Evolutionary conservation across 345 rosid species (phyloP).

Genomic region (Luvunga scandens): DNA sequence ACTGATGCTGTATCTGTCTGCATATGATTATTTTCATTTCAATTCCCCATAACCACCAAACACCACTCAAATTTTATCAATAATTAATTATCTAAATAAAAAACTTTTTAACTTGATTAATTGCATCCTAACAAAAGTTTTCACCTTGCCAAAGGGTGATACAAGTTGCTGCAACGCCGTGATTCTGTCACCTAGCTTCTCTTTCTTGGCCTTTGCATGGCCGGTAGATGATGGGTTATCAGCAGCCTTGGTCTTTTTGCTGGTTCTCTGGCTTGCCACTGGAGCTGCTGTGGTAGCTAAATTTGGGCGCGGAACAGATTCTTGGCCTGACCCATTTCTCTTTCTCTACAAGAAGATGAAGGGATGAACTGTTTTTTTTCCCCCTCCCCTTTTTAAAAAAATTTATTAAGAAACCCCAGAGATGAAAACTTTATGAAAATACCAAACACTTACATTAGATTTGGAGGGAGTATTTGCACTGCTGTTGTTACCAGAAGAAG

Average conservation of each 20-base stretch:
- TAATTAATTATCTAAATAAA: background rate
- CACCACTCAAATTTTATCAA: background rate
- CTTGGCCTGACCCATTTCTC: conserved; percentile 37
- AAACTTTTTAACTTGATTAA: background rate
- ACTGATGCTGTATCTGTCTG: conserved; percentile 98
- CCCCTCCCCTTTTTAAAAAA: no score
- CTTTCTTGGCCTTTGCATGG: conserved; percentile 58
- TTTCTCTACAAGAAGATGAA: conserved; percentile 34
- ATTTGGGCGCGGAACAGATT: conserved; percentile 7
- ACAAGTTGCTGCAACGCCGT: conserved; percentile 79
- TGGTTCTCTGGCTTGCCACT: conserved; percentile 29
- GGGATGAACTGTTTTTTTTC: no score
- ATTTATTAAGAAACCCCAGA: background rate
- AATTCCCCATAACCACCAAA: background rate
- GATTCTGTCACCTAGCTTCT: conserved; percentile 79
- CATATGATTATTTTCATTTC: conserved; percentile 9
- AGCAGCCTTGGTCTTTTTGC: conserved; percentile 43
- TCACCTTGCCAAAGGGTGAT: conserved; percentile 92
- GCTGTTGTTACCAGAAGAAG: conserved; percentile 34
- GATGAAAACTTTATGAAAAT: background rate
- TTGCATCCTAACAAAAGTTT: background rate
- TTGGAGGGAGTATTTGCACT: conserved; percentile 16
- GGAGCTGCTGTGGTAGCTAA: conserved; percentile 6
- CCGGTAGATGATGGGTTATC: conserved; percentile 42
- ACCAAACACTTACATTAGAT: conserved; percentile 28